Base-by-base conservation (phyloP, 495 filamentous ascomycete species). In the Tuber borchii region DNA sequence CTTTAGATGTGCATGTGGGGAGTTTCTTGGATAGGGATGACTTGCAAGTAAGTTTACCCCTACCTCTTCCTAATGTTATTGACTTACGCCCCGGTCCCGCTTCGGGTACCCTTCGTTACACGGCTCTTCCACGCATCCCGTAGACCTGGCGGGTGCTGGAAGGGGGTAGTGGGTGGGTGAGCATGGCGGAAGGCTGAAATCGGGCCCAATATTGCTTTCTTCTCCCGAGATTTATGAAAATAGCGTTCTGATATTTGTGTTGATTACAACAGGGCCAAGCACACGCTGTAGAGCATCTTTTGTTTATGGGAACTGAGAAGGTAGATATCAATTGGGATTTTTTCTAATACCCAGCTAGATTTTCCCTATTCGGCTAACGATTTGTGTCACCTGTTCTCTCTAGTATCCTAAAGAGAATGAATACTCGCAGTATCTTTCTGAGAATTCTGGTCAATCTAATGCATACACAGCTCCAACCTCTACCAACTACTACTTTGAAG, bases 251-350 rank as follows among this genome's bases (percentile, higher is more conserved):
- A 81, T 74, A 71, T 39, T 51, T 65, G 56, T 40, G 39, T 46
- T 51, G 65, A n/a, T 69, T 44, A 70, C 72, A 14, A 42, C 76
- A 83, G 82, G 82, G 82, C 10, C 84, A 74, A 84, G 72, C 80
- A 72, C 61, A 72, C 39, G 80, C 51, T 45, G 73, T 83, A 10
- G 84, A 84, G 74, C 90, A 97, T 88, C 86, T 97, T 81, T 86
- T 98, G 14, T 99, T 99, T 86, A 98, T 99, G 96, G 95, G 95
- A 61, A 99, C 95, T 16, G 90, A 97, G 84, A 99, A 99, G 88
- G 91, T 92, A 84, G 75, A 84, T 82, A 65, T 31, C 31, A 20
- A 16, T 31, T 17, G 26, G 51, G 12, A 31, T 17, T 7, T 17
- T 7, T 31, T 17, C 42, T 61, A 43, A 39, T 74, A 51, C 34